Percentiles rank a stretch among this genome's conserved stretches.
These are phyloP conservation scores for Phaeosphaeriaceae sp. DNA, from an alignment of 2,329 filamentous ascomycete genomes.

Conservation along the genomic window DNA sequence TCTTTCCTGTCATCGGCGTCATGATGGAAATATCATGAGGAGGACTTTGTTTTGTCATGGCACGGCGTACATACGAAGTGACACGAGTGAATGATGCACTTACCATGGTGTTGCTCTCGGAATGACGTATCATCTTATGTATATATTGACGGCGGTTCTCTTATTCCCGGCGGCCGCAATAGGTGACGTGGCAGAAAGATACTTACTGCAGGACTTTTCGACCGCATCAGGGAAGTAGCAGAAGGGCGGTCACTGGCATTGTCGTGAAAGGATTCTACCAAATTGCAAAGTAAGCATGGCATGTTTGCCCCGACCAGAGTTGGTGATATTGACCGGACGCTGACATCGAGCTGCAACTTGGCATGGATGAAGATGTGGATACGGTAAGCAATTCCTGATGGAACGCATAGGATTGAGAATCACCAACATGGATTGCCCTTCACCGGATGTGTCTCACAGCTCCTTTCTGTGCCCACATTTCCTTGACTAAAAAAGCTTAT, in stretches of 20 bases:
- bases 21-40: background rate
- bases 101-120: background rate
- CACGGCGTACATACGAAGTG: background rate
- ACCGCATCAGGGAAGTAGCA: background rate
- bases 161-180: background rate
- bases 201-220: background rate
- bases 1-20: background rate
- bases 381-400: background rate
- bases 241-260: background rate
- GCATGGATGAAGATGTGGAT: background rate
- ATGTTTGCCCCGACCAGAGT: background rate
- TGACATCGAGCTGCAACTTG: background rate
- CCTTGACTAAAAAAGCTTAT: background rate
- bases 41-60: background rate
- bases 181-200: background rate
- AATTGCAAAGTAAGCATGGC: background rate
- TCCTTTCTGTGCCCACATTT: background rate
- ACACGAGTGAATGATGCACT: background rate
- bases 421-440: background rate
- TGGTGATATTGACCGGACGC: background rate
- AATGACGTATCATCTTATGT: background rate
- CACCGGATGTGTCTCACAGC: background rate
- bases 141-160: background rate
- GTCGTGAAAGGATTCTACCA: background rate
- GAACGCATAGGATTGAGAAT: background rate